Evolutionary conservation across 176 grass and related monocot species (phyloP).

Genomic region (Luzula sylvatica): DNA sequence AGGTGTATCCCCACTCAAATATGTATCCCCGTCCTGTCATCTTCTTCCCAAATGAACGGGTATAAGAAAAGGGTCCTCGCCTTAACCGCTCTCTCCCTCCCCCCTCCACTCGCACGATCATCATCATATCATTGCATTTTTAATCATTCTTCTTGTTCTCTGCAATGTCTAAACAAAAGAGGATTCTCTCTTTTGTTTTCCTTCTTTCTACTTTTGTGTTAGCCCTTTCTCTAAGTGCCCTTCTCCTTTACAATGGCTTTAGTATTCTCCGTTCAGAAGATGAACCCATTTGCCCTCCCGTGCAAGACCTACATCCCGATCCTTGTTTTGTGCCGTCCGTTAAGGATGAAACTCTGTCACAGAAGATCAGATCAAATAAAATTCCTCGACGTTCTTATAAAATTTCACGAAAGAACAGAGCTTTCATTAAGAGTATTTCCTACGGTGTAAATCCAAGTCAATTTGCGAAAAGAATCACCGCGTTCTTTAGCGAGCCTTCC

Average conservation of each 20-base stretch:
- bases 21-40: no score
- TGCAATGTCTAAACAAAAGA: conserved; percentile 10
- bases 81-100: no score
- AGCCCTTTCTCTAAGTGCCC: conserved; percentile 2
- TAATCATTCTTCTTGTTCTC: not conserved
- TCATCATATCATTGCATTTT: no score
- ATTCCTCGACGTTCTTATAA: not conserved
- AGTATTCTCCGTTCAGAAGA: not conserved
- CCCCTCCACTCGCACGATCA: no score
- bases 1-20: no score
- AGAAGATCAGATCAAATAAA: no score
- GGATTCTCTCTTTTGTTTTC: conserved; percentile 8
- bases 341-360: not conserved
- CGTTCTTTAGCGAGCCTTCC: no score
- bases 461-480: no score
- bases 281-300: not conserved
- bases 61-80: no score
- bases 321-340: not conserved
- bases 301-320: no score
- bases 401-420: conserved; percentile 16
- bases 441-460: conserved; percentile 16
- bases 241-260: no score
- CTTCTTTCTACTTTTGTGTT: conserved; percentile 5
- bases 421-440: conserved; percentile 27
- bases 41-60: no score